Conservation (phyloP, 225 moss, liverwort and hornwort species). For the Climacium dendroides region DNA sequence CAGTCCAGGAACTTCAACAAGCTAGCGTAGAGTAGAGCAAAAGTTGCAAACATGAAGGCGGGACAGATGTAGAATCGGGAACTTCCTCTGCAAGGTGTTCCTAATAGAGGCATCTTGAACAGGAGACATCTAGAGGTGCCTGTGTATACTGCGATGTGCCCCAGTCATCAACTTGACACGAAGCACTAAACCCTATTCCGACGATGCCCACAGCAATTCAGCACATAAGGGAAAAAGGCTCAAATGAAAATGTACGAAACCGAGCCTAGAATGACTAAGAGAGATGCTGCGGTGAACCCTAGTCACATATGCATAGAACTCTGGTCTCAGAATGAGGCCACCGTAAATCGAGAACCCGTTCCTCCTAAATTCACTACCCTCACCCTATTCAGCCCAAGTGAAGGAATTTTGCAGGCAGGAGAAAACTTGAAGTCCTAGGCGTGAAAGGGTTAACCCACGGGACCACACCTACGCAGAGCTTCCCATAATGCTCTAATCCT, state of each 20-base stretch:
- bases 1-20: background rate
- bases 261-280: background rate
- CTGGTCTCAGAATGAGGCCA: background rate
- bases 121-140: background rate
- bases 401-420: background rate
- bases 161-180: background rate
- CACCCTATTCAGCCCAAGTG: background rate
- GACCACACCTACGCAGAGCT: background rate
- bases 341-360: background rate
- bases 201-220: background rate
- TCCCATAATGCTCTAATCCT: background rate
- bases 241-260: background rate
- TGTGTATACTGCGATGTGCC: background rate
- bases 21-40: background rate
- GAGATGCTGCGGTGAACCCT: background rate
- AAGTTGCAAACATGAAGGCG: background rate
- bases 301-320: background rate
- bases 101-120: background rate
- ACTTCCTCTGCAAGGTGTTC: background rate
- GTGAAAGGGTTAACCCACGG: background rate
- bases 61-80: background rate
- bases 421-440: background rate
- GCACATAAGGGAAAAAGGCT: background rate
- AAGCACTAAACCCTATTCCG: conserved; percentile 1
- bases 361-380: background rate